These are phyloP conservation scores for Thuidium tamariscinum DNA, from an alignment of 225 moss, liverwort and hornwort species.

Conservation along the genomic window DNA sequence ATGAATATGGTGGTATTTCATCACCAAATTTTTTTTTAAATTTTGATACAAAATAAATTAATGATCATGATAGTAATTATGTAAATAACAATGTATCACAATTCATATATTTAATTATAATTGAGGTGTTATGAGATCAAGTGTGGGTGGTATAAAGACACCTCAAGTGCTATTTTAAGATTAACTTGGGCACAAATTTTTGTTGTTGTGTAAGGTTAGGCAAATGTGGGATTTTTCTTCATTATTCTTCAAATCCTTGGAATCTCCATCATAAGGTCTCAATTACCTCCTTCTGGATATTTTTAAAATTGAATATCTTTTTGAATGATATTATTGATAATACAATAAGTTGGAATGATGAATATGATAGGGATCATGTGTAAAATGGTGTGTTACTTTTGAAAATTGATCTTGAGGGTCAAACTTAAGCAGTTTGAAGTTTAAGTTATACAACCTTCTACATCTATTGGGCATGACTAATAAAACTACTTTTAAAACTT, in stretches of 20 bases:
- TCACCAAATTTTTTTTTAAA: no score
- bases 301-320: background rate
- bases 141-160: no score
- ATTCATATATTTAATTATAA: no score
- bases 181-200: no score
- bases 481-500: background rate
- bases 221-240: background rate
- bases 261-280: background rate
- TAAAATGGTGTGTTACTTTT: background rate
- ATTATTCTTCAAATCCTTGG: accelerated
- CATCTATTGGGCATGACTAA: background rate
- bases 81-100: no score
- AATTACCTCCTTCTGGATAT: background rate
- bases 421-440: background rate
- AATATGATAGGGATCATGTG: background rate
- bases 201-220: background rate
- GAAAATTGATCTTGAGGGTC: background rate
- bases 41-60: no score
- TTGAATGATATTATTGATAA: background rate
- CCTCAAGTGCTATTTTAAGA: no score
- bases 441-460: background rate
- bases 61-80: no score
- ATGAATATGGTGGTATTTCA: no score
- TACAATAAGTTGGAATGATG: background rate
- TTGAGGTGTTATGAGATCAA: no score